phyloP scores from a whole-genome alignment of 208 protist species.

The Acanthamoeba rhysodes region DNA sequence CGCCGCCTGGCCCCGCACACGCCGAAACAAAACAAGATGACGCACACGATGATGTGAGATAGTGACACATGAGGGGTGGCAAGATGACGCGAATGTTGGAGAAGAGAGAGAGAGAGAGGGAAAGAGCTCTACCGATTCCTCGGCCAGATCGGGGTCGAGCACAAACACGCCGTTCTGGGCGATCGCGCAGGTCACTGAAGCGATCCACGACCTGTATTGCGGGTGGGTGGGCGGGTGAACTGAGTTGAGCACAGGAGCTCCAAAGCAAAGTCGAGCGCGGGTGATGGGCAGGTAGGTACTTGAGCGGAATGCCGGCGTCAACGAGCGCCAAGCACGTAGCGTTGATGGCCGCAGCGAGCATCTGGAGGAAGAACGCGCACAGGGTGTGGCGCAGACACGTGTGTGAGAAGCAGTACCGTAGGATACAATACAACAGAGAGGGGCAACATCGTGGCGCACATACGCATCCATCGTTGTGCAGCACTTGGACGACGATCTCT shows the following conservation, averaged over 20 bases:
- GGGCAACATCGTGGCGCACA: not conserved
- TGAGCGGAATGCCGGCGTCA: conserved; percentile 61
- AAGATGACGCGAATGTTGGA: not conserved
- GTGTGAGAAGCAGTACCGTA: not conserved
- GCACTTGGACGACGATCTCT: conserved; percentile 68
- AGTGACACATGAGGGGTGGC: not conserved
- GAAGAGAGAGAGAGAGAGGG: not conserved
- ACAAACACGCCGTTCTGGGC: not conserved
- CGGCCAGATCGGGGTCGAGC: conserved; percentile 39
- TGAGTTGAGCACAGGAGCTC: not conserved
- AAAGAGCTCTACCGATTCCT: not conserved
- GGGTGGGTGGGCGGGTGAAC: not conserved
- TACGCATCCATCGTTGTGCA: conserved; percentile 67
- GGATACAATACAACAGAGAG: not conserved
- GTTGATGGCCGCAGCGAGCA: conserved; percentile 58
- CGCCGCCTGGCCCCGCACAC: not conserved
- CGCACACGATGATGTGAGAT: not conserved
- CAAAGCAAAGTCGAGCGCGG: not conserved
- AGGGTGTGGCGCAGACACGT: no score
- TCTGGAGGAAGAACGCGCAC: not conserved
- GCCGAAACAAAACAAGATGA: not conserved
- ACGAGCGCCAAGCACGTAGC: conserved; percentile 55
- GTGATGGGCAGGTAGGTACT: not conserved
- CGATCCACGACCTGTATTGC: not conserved
- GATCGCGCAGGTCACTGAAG: conserved; percentile 36